Evolutionary conservation across 2,329 filamentous ascomycete genomes (phyloP), one percentile per base, ranked within the genome.

Genomic region (Fusarium albidum): DNA sequence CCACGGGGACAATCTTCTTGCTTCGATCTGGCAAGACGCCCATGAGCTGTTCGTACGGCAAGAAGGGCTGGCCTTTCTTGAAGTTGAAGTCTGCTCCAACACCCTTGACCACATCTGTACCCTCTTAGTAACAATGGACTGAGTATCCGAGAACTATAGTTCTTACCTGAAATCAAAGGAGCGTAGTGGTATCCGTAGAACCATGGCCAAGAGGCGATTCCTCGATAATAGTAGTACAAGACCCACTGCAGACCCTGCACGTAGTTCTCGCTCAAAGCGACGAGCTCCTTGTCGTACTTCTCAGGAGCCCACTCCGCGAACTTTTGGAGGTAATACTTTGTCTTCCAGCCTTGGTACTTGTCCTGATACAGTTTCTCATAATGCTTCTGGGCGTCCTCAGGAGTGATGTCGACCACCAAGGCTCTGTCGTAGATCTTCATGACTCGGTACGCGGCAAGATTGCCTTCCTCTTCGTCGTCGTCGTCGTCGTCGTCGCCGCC

Each of bases 201-300:
- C 95, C 95, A 99, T 12, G 95, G 92, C 95, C 95, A 99, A 11
- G 94, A 98, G 13, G 92, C 95, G 55, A 99, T 95, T 57, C 95
- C 95, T 47, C 89, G 88, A 76, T 99, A 99, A 75, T 99, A 99
- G 78, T 99, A 99, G 74, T 89, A 97, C 42, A 99, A 79, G 35
- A 99, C 95, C 96, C 95, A 99, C 72, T 99, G 95, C 55, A 99
- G 78, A 56, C 95, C 95, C 75, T 99, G 91, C 7, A 99, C 92
- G 68, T 99, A 99, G 75, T 98, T 99, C 74, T 98, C 92, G 21
- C 91, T 89, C 55, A 99, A 80, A 60, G 89, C 88, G 47, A 81
- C 87, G 69, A 98, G 81, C 72, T 96, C 92, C 33, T 86, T 66
- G 14, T 77, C 86, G 61, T 94, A 88, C 65, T 91, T 89, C 40